These are phyloP conservation scores for Aspergillus tamarii DNA, from an alignment of 2,329 filamentous ascomycete genomes.

Conservation along the genomic window DNA sequence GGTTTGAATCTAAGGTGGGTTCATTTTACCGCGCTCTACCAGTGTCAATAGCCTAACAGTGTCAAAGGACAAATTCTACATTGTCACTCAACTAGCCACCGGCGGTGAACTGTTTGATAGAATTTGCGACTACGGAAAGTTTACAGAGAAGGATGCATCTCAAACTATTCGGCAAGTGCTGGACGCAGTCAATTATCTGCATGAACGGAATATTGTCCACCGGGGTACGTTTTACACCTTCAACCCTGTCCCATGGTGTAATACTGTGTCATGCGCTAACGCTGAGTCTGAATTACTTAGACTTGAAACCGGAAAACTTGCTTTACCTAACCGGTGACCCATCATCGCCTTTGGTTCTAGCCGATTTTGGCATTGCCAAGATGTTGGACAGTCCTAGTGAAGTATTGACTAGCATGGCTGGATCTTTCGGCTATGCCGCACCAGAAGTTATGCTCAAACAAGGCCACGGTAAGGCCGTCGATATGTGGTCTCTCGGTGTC, in stretches of 20 bases:
- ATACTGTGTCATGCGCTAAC: not conserved
- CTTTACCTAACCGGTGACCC: slow-evolving; percentile 81
- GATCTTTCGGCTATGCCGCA: slow-evolving; percentile 95
- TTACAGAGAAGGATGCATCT: slow-evolving; percentile 97
- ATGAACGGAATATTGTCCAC: slow-evolving; percentile 93
- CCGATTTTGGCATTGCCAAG: slow-evolving; percentile 98
- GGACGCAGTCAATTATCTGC: slow-evolving; percentile 89
- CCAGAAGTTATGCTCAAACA: slow-evolving; percentile 98
- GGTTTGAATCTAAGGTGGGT: slow-evolving; percentile 94
- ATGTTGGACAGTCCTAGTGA: slow-evolving; percentile 90
- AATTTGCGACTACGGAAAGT: slow-evolving; percentile 96
- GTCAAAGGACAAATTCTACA: slow-evolving; percentile 95
- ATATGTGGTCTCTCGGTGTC: slow-evolving; percentile 99
- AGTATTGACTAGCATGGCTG: slow-evolving; percentile 96
- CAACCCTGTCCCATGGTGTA: not conserved
- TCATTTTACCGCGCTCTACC: not conserved
- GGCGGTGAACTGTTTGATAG: slow-evolving; percentile 97
- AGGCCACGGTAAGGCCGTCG: slow-evolving; percentile 95
- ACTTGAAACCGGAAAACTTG: slow-evolving; percentile 97
- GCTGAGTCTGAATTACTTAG: slow-evolving; percentile 50
- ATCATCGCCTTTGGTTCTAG: slow-evolving; percentile 85
- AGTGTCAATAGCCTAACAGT: slow-evolving; percentile 13
- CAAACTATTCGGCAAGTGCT: slow-evolving; percentile 95
- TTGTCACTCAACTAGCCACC: slow-evolving; percentile 93
- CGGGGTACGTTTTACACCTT: slow-evolving; percentile 64